Conservation (phyloP, 345 rosid species). For the Arabidopsis suecica region DNA sequence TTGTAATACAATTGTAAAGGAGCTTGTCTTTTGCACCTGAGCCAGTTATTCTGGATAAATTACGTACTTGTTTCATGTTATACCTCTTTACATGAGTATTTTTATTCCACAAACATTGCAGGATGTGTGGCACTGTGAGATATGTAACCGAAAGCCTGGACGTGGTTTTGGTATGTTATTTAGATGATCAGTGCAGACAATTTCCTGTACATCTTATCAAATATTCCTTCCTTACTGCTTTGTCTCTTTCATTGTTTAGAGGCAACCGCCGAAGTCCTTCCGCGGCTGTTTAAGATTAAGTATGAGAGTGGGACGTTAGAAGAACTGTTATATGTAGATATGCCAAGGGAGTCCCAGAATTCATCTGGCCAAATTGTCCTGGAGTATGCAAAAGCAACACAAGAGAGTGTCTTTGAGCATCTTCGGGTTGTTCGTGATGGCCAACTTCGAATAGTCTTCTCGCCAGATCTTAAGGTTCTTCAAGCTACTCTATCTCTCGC, state of each 20-base stretch:
- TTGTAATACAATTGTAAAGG: not conserved
- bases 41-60: not conserved
- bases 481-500: conserved; percentile 14
- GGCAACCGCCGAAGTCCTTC: conserved; percentile 97
- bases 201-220: not conserved
- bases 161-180: conserved; percentile 91
- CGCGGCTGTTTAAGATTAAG: conserved; percentile 97
- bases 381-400: conserved; percentile 98
- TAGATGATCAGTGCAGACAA: not conserved
- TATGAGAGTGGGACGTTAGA: conserved; percentile 98
- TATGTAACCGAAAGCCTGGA: conserved; percentile 96
- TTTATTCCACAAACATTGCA: conserved; percentile 47
- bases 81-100: conserved; percentile 25
- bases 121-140: conserved; percentile 99
- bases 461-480: conserved; percentile 89
- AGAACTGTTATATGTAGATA: conserved; percentile 93
- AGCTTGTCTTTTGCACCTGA: conserved; percentile 4
- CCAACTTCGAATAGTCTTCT: conserved; percentile 90
- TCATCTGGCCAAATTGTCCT: conserved; percentile 92
- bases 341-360: conserved; percentile 93
- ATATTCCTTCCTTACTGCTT: not conserved
- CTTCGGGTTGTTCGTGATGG: conserved; percentile 99
- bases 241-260: conserved; percentile 56
- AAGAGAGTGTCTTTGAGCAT: conserved; percentile 98
- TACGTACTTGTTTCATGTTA: conserved; percentile 29